Conservation (phyloP, 2,329 filamentous ascomycete genomes). For the Stachybotrys elegans region DNA sequence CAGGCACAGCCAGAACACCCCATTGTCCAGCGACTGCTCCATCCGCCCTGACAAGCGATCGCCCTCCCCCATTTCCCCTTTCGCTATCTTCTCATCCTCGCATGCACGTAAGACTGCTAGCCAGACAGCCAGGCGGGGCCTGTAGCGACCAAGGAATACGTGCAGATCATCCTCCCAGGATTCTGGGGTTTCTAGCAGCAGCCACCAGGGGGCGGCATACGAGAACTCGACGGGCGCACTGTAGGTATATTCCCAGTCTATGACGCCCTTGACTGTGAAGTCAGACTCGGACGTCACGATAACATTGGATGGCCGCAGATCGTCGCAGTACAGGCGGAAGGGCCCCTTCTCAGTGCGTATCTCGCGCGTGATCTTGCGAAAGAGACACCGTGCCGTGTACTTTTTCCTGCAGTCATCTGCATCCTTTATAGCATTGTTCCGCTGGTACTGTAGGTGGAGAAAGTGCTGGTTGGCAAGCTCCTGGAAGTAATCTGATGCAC, state of each 20-base stretch:
- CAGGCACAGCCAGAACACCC: constrained; percentile 26
- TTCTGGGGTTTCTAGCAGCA: constrained; percentile 26
- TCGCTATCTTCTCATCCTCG: not conserved
- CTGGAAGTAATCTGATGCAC: constrained; percentile 23
- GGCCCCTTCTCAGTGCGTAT: constrained; percentile 8
- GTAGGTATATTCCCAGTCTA: constrained; percentile 37
- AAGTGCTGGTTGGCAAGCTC: constrained; percentile 33
- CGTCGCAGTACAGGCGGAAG: constrained; percentile 22
- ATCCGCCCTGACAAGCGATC: constrained; percentile 25
- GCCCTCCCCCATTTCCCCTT: not conserved
- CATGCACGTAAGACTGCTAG: constrained; percentile 13
- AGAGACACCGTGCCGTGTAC: constrained; percentile 29
- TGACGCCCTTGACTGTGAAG: constrained; percentile 16
- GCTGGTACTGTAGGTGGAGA: constrained; percentile 30
- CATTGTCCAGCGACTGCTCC: constrained; percentile 29
- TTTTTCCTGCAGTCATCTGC: constrained; percentile 34
- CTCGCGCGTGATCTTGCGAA: not conserved
- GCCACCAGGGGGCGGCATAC: constrained; percentile 32
- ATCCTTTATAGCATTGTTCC: constrained; percentile 27
- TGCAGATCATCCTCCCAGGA: constrained; percentile 24
- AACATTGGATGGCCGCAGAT: constrained; percentile 7
- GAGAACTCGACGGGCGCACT: constrained; percentile 26
- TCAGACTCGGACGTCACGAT: not conserved
- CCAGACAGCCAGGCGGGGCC: constrained; percentile 24
- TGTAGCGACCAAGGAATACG: constrained; percentile 24